Percentiles rank a stretch among this genome's conserved stretches.
These are phyloP conservation scores for Pichia cactophila DNA, from an alignment of 1,139 yeast species.

Conservation along the genomic window DNA sequence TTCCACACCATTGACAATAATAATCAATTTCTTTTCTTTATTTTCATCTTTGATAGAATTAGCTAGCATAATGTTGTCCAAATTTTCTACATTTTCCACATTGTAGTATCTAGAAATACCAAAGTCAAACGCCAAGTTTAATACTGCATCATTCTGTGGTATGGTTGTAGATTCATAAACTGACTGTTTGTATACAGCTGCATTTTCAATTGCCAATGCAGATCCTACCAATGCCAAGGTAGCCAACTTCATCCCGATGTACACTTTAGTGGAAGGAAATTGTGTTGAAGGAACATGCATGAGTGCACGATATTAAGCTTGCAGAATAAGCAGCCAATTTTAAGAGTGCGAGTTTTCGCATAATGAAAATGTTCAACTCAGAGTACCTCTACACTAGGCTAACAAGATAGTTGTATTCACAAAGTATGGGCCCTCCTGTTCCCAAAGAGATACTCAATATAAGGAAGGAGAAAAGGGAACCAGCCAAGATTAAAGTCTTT, in stretches of 20 bases:
- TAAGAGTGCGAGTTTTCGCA: not conserved
- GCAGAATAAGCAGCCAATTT: not conserved
- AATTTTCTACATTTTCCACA: slow-evolving; percentile 27
- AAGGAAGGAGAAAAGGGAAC: slow-evolving; percentile 9
- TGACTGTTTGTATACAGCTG: slow-evolving; percentile 22
- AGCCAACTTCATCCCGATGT: not conserved
- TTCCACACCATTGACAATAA: slow-evolving; percentile 37
- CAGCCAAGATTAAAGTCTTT: slow-evolving; percentile 1
- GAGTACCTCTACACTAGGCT: not conserved
- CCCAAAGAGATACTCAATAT: slow-evolving; percentile 16
- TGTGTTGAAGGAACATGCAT: not conserved
- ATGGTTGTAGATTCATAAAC: slow-evolving; percentile 11
- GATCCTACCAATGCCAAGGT: slow-evolving; percentile 4
- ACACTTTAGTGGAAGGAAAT: not conserved
- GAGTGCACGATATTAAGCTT: not conserved
- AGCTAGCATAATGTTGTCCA: slow-evolving; percentile 25
- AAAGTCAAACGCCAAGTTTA: slow-evolving; percentile 38
- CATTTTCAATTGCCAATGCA: slow-evolving; percentile 17
- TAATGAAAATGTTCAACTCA: not conserved
- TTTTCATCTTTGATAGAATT: slow-evolving; percentile 1
- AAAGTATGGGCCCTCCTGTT: slow-evolving; percentile 18
- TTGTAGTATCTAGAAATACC: slow-evolving; percentile 32
- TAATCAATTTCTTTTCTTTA: slow-evolving; percentile 24
- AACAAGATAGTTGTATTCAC: not conserved
- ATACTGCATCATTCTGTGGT: slow-evolving; percentile 23